Evolutionary conservation across 805 yeast genomes (phyloP), one percentile per base, ranked within the genome.

Genomic region (Suhomyces sp.): DNA sequence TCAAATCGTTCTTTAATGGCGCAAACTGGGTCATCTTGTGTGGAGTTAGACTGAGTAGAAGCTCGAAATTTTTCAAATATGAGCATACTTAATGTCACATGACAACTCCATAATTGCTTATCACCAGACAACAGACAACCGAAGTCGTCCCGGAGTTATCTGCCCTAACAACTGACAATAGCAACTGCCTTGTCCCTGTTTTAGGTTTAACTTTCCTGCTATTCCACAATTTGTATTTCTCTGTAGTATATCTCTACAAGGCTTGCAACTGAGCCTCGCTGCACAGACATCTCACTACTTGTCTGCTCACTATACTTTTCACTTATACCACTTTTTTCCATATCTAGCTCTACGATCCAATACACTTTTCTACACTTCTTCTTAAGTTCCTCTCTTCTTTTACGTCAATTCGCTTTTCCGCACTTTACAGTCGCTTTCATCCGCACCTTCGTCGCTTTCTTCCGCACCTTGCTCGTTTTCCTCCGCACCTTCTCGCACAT

Each of bases 1-100:
- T 87, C 63, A 93, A 78, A 65, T 94, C 99, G 72, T 94, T 94
- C 71, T 92, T 82, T 67, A 92, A 75, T 13, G 85, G 82, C 15
- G 97, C 85, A 67, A 91, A 92, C 50, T 71, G 72, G 24, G 66
- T 51, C 75, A 68, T 71, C 13, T 24, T 44, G 46, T 17, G 31
- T 41, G 19, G 10, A 21, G 27, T 21, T n/a, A 9, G 5, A n/a
- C 3, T 27, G 10, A 41, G 12, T 6, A 41, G 44, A n/a, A 21
- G 19, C n/a, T n/a, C 22, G 6, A 17, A 17, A 19, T 37, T 10
- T 15, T 19, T 12, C 12, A 37, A n/a, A 19, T 12, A 19, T 15
- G 12, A 15, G 6, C 27, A 29, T 31, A 31, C 6, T n/a, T n/a
- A 6, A n/a, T 31, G 35, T 31, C 35, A 31, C 35, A 31, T 31